phyloP scores from a whole-genome alignment of 306 rosid genomes.

The Canavalia gladiata region DNA sequence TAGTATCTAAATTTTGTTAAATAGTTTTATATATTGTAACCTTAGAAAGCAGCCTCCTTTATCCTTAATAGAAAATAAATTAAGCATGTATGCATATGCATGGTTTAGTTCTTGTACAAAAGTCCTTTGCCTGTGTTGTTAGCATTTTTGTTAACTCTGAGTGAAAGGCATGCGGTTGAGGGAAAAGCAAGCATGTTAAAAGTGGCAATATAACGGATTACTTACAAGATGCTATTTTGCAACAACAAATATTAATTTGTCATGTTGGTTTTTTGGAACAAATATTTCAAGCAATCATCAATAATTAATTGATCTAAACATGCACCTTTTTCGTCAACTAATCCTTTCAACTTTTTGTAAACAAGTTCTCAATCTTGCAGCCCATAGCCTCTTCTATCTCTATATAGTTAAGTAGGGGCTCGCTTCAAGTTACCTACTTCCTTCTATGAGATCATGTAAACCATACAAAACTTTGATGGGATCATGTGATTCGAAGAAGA shows the following conservation, averaged over 20 bases:
- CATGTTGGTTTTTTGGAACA: neutral
- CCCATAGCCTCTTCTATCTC: too few species aligned
- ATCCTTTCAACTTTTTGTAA: too few species aligned
- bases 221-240: neutral
- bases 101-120: neutral
- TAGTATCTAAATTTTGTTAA: neutral
- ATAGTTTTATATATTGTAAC: neutral
- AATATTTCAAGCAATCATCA: neutral
- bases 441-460: too few species aligned
- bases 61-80: neutral
- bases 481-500: too few species aligned
- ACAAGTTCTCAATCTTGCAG: too few species aligned
- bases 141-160: neutral
- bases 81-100: neutral
- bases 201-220: constrained; percentile 1
- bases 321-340: too few species aligned
- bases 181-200: neutral
- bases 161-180: neutral
- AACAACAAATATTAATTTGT: neutral
- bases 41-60: neutral
- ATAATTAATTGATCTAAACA: neutral
- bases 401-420: too few species aligned
- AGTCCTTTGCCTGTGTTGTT: neutral
- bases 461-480: too few species aligned
- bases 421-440: too few species aligned